phyloP scores from a whole-genome alignment of 1,139 yeast species.

The Nadsonia commutata region DNA sequence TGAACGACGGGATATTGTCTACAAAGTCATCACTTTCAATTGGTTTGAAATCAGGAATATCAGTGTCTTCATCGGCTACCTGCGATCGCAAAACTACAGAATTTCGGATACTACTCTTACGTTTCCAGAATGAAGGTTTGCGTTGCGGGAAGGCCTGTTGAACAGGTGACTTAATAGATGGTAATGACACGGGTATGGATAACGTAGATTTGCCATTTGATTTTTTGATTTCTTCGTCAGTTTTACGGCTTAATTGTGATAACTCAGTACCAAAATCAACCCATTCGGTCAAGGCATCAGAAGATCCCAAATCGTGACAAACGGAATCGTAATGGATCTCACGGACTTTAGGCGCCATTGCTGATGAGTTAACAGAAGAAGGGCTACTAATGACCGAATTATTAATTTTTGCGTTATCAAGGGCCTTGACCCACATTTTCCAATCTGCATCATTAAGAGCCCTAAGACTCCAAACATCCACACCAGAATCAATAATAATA shows the following conservation, averaged over 20 bases:
- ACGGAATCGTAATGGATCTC: not conserved
- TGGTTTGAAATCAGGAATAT: constrained; percentile 1
- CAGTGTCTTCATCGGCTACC: no score
- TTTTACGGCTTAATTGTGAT: not conserved
- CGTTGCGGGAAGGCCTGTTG: constrained; percentile 6
- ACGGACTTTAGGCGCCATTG: not conserved
- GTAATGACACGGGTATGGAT: not conserved
- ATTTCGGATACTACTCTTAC: constrained; percentile 3
- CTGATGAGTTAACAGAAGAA: not conserved
- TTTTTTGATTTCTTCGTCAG: not conserved
- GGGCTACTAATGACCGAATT: not conserved
- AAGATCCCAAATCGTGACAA: no score
- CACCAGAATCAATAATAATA: constrained; percentile 81
- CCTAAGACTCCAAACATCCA: constrained; percentile 86
- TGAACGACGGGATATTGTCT: no score
- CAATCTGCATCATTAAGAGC: constrained; percentile 54
- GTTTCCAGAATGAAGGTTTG: constrained; percentile 14
- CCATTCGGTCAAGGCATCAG: no score
- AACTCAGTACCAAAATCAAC: not conserved
- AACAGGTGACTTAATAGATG: not conserved
- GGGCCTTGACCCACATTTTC: constrained; percentile 48
- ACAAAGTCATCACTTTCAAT: no score
- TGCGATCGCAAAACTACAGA: no score
- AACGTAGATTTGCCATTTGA: not conserved
- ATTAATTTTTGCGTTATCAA: not conserved